These are phyloP conservation scores for Heliocybe sulcata DNA, from an alignment of 1,284 basidiomycete genomes.

Conservation along the genomic window DNA sequence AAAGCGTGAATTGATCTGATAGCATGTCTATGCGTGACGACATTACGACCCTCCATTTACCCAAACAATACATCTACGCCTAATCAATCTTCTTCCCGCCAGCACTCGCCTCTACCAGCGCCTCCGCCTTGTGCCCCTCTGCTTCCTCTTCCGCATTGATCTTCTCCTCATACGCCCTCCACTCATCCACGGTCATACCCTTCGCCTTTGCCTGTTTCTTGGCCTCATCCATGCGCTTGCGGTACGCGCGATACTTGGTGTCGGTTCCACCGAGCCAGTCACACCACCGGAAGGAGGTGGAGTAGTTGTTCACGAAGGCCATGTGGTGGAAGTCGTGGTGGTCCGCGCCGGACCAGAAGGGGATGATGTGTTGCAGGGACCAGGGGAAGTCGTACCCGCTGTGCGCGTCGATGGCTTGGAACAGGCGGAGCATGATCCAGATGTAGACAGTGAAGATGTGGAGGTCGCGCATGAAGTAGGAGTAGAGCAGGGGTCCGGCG, in stretches of 20 bases:
- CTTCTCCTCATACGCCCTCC: conserved; percentile 45
- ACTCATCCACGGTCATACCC: conserved; percentile 41
- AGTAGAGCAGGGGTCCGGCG: conserved; percentile 82
- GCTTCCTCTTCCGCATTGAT: conserved; percentile 58
- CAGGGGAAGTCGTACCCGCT: conserved; percentile 97
- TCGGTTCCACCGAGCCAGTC: conserved; percentile 86
- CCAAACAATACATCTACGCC: neutral
- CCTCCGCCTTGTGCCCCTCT: conserved; percentile 70
- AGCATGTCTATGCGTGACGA: neutral
- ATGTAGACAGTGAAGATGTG: conserved; percentile 93
- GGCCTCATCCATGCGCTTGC: conserved; percentile 45
- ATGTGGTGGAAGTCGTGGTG: conserved; percentile 98
- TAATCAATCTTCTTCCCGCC: conserved; percentile 18
- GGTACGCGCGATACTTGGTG: conserved; percentile 76
- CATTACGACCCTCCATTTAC: neutral
- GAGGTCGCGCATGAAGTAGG: conserved; percentile 62
- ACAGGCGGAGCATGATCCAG: conserved; percentile 91
- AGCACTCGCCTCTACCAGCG: conserved; percentile 37
- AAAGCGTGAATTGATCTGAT: neutral
- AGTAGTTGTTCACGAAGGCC: conserved; percentile 87
- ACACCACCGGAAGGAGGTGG: conserved; percentile 91
- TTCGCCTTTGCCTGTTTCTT: conserved; percentile 40
- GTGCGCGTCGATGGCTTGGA: conserved; percentile 98
- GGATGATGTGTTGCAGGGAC: conserved; percentile 92
- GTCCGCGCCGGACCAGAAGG: conserved; percentile 98